Conservation (phyloP, 306 rosid genomes). For the Echinosophora koreensis region DNA sequence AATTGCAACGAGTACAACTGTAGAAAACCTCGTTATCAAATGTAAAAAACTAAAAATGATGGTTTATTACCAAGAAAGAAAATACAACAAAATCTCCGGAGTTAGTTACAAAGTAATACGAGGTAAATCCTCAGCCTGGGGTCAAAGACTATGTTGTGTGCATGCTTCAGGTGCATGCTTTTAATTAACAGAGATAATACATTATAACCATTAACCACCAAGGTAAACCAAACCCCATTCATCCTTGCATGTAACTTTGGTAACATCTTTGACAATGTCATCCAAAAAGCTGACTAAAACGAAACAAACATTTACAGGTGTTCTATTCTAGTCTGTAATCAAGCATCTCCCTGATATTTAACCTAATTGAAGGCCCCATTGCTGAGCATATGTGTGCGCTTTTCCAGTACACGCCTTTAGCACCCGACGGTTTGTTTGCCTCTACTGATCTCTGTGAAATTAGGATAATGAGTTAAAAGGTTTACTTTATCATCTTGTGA, state of each 20-base stretch:
- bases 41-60: background rate
- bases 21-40: background rate
- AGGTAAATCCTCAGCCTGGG: slow-evolving; percentile 49
- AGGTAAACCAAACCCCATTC: slow-evolving; percentile 48
- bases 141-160: slow-evolving; percentile 53
- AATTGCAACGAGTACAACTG: no score
- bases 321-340: slow-evolving; percentile 68
- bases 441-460: slow-evolving; percentile 87
- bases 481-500: background rate
- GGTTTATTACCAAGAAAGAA: slow-evolving; percentile 36
- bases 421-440: slow-evolving; percentile 90
- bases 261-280: slow-evolving; percentile 58
- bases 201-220: slow-evolving; percentile 38
- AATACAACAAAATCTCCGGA: slow-evolving; percentile 46
- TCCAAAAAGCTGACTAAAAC: slow-evolving; percentile 49
- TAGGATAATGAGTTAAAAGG: background rate
- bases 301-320: slow-evolving; percentile 66
- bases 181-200: slow-evolving; percentile 35
- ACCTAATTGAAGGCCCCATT: slow-evolving; percentile 94
- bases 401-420: slow-evolving; percentile 97
- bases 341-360: slow-evolving; percentile 90
- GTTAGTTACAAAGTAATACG: slow-evolving; percentile 59
- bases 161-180: slow-evolving; percentile 48
- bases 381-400: slow-evolving; percentile 95
- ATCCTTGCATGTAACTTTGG: slow-evolving; percentile 53